Conservation (phyloP, 75 land plant species). For the Gnetum montanum region DNA sequence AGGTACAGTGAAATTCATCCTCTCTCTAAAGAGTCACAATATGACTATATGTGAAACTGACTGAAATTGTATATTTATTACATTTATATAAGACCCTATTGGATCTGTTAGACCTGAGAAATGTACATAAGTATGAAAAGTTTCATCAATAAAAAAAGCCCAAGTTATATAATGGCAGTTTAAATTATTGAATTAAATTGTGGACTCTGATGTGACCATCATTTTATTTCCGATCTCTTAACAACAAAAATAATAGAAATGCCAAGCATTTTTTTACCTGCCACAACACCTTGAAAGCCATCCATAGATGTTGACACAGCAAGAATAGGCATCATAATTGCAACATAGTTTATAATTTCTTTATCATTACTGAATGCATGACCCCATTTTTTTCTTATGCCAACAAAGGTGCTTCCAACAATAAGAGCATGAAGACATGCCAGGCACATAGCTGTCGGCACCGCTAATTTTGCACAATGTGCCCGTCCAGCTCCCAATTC, state of each 20-base stretch:
- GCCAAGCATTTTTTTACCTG: slow-evolving; percentile 29
- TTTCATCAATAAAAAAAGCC: no score
- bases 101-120: neutral
- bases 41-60: neutral
- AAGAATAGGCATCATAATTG: slow-evolving; percentile 55
- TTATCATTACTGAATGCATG: slow-evolving; percentile 51
- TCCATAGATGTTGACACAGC: slow-evolving; percentile 53
- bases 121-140: no score
- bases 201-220: no score
- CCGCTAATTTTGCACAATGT: slow-evolving; percentile 31
- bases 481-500: slow-evolving; percentile 63
- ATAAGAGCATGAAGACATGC: slow-evolving; percentile 33
- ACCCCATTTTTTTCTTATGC: slow-evolving; percentile 47
- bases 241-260: no score
- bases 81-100: neutral
- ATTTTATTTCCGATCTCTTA: no score
- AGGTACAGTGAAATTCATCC: no score
- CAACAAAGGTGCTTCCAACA: slow-evolving; percentile 20
- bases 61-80: neutral
- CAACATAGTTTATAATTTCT: slow-evolving; percentile 55
- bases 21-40: neutral
- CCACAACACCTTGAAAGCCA: slow-evolving; percentile 63
- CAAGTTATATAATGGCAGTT: no score
- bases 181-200: no score
- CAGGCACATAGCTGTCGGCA: slow-evolving; percentile 23